Conservation (phyloP, 768 basidiomycete species). For the Phaeotremella fagi region DNA sequence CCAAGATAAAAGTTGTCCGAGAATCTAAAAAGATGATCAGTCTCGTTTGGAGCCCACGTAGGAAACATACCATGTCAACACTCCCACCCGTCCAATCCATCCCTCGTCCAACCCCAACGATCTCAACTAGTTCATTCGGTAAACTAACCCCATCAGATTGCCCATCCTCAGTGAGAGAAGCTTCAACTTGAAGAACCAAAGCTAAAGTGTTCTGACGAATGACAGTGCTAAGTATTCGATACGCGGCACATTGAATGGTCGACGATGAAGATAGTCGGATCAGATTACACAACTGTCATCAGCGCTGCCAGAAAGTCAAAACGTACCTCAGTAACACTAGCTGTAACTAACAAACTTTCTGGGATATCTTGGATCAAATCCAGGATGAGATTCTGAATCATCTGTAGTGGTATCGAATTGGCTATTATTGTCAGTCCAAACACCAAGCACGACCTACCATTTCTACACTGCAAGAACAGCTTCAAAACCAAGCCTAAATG, state of each 20-base stretch:
- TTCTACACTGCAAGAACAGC: slow-evolving; percentile 52
- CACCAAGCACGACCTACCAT: slow-evolving; percentile 23
- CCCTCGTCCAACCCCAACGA: slow-evolving; percentile 54
- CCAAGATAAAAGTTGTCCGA: slow-evolving; percentile 66
- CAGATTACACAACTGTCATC: slow-evolving; percentile 69
- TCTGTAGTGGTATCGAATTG: slow-evolving; percentile 59
- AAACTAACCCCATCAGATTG: slow-evolving; percentile 53
- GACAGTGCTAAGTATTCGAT: slow-evolving; percentile 64
- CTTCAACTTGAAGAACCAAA: slow-evolving; percentile 69
- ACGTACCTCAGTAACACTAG: slow-evolving; percentile 62
- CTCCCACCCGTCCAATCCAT: slow-evolving; percentile 24
- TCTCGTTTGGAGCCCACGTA: background rate
- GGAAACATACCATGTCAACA: slow-evolving; percentile 6
- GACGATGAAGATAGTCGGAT: slow-evolving; percentile 58
- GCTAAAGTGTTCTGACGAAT: slow-evolving; percentile 72
- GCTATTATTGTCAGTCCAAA: slow-evolving; percentile 3
- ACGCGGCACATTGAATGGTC: slow-evolving; percentile 71
- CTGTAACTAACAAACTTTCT: slow-evolving; percentile 54
- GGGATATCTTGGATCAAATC: slow-evolving; percentile 66
- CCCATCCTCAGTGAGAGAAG: slow-evolving; percentile 58
- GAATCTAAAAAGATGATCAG: slow-evolving; percentile 9
- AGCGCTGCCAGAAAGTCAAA: background rate
- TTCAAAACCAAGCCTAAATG: slow-evolving; percentile 62
- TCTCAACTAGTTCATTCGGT: slow-evolving; percentile 62
- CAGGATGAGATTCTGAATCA: slow-evolving; percentile 61